Evolutionary conservation across 2,329 filamentous ascomycete genomes (phyloP).

Genomic region (Raffaelea albimanens): DNA sequence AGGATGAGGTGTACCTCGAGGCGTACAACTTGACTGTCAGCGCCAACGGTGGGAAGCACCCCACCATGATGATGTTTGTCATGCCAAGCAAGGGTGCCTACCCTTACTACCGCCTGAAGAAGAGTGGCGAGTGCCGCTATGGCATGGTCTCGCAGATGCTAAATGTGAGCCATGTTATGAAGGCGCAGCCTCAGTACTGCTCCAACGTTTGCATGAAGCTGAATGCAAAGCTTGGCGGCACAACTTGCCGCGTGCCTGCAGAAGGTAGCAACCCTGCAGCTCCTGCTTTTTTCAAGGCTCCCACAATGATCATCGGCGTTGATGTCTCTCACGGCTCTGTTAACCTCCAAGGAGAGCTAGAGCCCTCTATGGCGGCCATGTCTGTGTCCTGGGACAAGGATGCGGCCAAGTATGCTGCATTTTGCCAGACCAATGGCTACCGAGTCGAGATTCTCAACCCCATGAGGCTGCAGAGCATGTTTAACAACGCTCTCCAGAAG

Average conservation of each 20-base stretch:
- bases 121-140: conserved; percentile 74
- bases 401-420: conserved; percentile 67
- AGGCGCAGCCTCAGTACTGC: conserved; percentile 71
- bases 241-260: conserved; percentile 44
- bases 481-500: conserved; percentile 51
- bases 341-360: conserved; percentile 36
- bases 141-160: conserved; percentile 79
- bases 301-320: conserved; percentile 79
- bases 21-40: conserved; percentile 45
- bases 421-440: conserved; percentile 73
- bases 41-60: conserved; percentile 42
- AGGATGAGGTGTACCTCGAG: conserved; percentile 39
- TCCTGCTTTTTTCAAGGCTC: conserved; percentile 31
- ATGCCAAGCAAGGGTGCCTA: conserved; percentile 61
- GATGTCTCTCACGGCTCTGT: conserved; percentile 82
- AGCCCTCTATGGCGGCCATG: conserved; percentile 77
- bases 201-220: conserved; percentile 96
- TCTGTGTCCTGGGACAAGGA: conserved; percentile 68
- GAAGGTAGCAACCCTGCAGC: conserved; percentile 18
- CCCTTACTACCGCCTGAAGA: conserved; percentile 80
- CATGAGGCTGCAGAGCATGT: conserved; percentile 54
- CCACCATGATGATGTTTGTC: conserved; percentile 74
- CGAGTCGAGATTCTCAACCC: conserved; percentile 70
- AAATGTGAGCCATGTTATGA: conserved; percentile 58
- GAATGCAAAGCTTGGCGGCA: conserved; percentile 87